Evolutionary conservation across 768 basidiomycete species (phyloP).

Genomic region (Phylloporus sp.): DNA sequence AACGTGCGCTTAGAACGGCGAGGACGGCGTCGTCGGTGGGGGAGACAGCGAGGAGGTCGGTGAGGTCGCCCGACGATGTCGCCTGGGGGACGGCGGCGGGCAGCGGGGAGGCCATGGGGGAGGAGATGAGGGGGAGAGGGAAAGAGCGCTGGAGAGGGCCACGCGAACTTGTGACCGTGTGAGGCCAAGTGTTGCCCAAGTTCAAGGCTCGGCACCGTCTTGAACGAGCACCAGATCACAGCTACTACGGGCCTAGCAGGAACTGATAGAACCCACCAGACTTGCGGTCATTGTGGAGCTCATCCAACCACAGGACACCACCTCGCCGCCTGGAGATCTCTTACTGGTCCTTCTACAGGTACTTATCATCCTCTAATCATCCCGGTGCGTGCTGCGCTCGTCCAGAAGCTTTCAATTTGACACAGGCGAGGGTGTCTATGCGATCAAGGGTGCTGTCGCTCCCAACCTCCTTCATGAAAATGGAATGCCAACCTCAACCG

Average conservation of each 20-base stretch:
- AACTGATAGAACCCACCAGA: too few relatives aligned
- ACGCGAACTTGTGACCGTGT: conserved; percentile 1
- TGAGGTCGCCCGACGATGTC: conserved; percentile 44
- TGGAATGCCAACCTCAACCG: conserved; percentile 25
- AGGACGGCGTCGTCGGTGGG: conserved; percentile 58
- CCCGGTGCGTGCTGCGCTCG: not conserved
- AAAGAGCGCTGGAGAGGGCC: conserved; percentile 3
- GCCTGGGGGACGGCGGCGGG: conserved; percentile 35
- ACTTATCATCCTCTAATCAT: conserved; percentile 11
- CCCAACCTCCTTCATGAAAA: conserved; percentile 25
- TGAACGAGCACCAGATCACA: not conserved
- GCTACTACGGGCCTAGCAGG: too few relatives aligned
- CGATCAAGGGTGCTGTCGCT: conserved; percentile 26
- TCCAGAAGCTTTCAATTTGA: conserved; percentile 15
- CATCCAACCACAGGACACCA: too few relatives aligned
- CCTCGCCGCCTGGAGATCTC: too few relatives aligned
- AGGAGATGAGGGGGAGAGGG: conserved; percentile 9
- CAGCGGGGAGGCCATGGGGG: conserved; percentile 39
- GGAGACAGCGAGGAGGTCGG: conserved; percentile 40
- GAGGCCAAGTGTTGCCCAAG: too few relatives aligned
- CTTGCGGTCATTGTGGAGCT: not conserved
- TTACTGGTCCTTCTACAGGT: too few relatives aligned
- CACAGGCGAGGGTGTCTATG: conserved; percentile 15
- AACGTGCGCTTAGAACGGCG: conserved; percentile 51
- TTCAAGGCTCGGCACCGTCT: conserved; percentile 3